Evolutionary conservation across 202 grass and related monocot genomes (phyloP), one percentile per base, ranked within the genome.

Genomic region (Carex sylvatica): DNA sequence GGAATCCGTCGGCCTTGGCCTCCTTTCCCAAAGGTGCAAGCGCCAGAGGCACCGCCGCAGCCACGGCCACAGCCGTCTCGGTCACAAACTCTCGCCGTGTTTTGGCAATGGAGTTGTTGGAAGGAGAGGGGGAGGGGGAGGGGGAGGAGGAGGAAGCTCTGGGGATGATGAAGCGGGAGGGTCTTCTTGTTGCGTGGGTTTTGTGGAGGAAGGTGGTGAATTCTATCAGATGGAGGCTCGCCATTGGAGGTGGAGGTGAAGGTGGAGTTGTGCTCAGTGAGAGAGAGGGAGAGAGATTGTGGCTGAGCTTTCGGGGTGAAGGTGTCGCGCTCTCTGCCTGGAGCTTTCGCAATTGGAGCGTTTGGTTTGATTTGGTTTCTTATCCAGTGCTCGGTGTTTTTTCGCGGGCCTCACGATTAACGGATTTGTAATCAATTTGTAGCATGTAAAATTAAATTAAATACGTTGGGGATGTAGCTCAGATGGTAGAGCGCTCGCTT

Each of bases 11-110:
- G 10, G 85, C 86, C 0, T 80, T 86, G 0, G 92, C 85, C 36
- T 86, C 61, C 0, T 89, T 86, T 8, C 67, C 24, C 10, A 47
- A 19, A 40, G 82, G 66, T 0, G 78, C 64, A 47, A 88, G 84
- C 4, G 78, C 84, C 0, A 90, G 87, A 0, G 84, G 74, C 3
- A 83, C 84, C 5, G 82, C 89, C 2, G 65, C 86, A 0, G 38
- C 83, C 18, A 24, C 83, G 0, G 65, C 67, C 23, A 65, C 60
- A 18, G 90, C 83, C 0, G 87, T 91, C 51, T 87, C 88, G 10
- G 90, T 85, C 58, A 97, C 92, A 87, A 97, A 94, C 86, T 86
- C 68, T 36, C 95, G 88, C 60, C 95, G 88, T 6, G 74, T 84
- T 23, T 42, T 84, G 40, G 54, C 7, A 63, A 70, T 59, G 16